These are phyloP conservation scores for Corymbia citriodora DNA, from an alignment of 441 rosid genomes.

Conservation along the genomic window DNA sequence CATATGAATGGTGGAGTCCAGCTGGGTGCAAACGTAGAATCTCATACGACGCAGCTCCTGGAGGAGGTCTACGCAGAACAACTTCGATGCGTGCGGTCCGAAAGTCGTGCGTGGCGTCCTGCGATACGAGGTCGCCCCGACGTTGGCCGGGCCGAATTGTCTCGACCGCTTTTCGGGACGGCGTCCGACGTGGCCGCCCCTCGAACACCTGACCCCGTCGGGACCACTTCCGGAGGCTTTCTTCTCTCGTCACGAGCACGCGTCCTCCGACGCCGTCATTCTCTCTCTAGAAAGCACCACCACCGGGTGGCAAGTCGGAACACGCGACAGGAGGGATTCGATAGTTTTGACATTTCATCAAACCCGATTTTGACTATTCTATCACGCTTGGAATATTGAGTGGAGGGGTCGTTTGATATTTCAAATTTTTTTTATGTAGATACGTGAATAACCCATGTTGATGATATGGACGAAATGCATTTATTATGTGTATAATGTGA, in stretches of 20 bases:
- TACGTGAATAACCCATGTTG: not conserved
- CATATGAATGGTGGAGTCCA: slow-evolving; percentile 25
- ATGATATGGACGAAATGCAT: not conserved
- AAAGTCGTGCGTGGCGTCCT: not conserved
- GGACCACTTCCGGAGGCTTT: slow-evolving; percentile 31
- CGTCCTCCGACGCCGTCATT: slow-evolving; percentile 50
- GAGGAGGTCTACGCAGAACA: not conserved
- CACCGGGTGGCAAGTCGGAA: not conserved
- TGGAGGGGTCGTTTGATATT: not conserved
- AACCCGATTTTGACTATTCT: not conserved
- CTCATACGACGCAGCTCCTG: not conserved
- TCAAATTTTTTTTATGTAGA: not conserved
- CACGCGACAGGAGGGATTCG: not conserved
- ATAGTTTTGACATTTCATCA: not conserved
- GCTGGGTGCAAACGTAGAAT: slow-evolving; percentile 12
- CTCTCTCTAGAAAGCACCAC: not conserved
- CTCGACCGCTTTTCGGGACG: not conserved
- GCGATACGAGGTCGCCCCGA: not conserved
- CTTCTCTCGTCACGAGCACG: slow-evolving; percentile 25
- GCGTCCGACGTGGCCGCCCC: slow-evolving; percentile 21
- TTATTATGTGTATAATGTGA: too few species aligned
- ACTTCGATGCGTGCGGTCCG: not conserved
- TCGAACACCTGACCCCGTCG: not conserved
- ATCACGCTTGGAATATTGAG: not conserved
- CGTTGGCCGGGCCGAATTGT: not conserved